Percentiles rank a stretch among this genome's conserved stretches.
Conservation (phyloP, 1,139 yeast species). For the Hemisphaericaspora xylofermentans region DNA sequence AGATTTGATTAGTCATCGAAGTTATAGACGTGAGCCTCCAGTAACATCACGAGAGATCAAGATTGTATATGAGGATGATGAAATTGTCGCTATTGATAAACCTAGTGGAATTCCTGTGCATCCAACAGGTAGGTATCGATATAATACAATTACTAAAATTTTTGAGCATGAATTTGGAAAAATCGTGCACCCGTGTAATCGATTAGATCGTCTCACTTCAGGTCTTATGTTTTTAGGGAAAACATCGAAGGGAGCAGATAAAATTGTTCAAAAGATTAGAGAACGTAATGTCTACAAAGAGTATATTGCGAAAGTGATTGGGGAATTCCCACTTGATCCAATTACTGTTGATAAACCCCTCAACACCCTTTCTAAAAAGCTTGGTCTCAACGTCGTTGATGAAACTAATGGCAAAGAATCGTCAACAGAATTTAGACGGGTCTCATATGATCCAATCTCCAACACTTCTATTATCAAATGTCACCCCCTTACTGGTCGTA, state of each 20-base stretch:
- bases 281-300: conserved; percentile 77
- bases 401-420: conserved; percentile 67
- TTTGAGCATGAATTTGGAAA: conserved; percentile 65
- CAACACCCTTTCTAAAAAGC: conserved; percentile 70
- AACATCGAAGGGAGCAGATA: conserved; percentile 76
- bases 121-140: conserved; percentile 91
- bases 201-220: conserved; percentile 88
- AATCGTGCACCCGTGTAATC: conserved; percentile 82
- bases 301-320: conserved; percentile 84
- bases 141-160: conserved; percentile 83
- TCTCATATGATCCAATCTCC: conserved; percentile 59
- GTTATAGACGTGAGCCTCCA: conserved; percentile 91
- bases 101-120: conserved; percentile 97
- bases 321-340: conserved; percentile 68
- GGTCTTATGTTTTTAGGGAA: conserved; percentile 94
- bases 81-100: conserved; percentile 82
- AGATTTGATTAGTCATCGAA: conserved; percentile 76
- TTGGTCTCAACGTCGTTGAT: conserved; percentile 73
- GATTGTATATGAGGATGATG: conserved; percentile 77
- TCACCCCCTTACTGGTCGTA: conserved; percentile 84
- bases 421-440: conserved; percentile 49
- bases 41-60: conserved; percentile 70
- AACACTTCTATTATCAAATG: conserved; percentile 74
- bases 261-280: conserved; percentile 69
- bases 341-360: conserved; percentile 67